Percentiles rank a stretch among this genome's conserved stretches.
phyloP scores from a whole-genome alignment of 768 basidiomycete genomes.

The Agrocybe praecox region DNA sequence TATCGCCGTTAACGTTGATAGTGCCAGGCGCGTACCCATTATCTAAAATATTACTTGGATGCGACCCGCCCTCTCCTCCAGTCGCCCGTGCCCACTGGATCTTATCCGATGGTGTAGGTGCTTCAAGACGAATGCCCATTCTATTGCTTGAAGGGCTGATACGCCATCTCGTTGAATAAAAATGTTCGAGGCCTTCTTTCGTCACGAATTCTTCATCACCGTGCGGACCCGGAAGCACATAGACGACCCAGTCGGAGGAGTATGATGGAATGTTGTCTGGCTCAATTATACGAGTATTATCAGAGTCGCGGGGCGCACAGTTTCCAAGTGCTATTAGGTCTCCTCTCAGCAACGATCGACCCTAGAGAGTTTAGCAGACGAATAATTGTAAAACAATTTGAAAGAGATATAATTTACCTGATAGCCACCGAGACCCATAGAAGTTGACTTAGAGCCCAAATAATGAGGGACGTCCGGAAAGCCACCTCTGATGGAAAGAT shows the following conservation, averaged over 20 bases:
- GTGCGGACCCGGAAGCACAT: constrained; percentile 64
- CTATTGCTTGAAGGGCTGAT: constrained; percentile 62
- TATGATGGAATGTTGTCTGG: constrained; percentile 41
- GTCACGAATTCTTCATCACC: constrained; percentile 60
- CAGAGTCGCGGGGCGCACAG: constrained; percentile 24
- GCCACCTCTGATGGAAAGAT: constrained; percentile 60
- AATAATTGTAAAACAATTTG: not conserved
- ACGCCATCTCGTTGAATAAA: constrained; percentile 56
- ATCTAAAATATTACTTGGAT: constrained; percentile 69
- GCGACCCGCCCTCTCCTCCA: constrained; percentile 70
- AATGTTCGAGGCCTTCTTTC: constrained; percentile 42
- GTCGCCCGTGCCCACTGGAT: constrained; percentile 56
- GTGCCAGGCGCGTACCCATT: constrained; percentile 58
- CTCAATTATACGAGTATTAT: constrained; percentile 20
- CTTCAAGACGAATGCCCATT: constrained; percentile 62
- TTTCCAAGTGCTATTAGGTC: constrained; percentile 49
- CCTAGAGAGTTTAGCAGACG: constrained; percentile 31
- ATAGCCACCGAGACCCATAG: constrained; percentile 62
- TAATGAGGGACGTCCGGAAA: constrained; percentile 59
- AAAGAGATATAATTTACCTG: constrained; percentile 37
- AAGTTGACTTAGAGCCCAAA: constrained; percentile 67
- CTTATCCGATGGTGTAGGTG: constrained; percentile 23
- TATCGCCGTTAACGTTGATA: constrained; percentile 70
- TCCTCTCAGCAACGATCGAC: constrained; percentile 50
- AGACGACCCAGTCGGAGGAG: constrained; percentile 49